These are phyloP conservation scores for Prunus dulcis DNA, from an alignment of 306 rosid genomes.

Conservation along the genomic window DNA sequence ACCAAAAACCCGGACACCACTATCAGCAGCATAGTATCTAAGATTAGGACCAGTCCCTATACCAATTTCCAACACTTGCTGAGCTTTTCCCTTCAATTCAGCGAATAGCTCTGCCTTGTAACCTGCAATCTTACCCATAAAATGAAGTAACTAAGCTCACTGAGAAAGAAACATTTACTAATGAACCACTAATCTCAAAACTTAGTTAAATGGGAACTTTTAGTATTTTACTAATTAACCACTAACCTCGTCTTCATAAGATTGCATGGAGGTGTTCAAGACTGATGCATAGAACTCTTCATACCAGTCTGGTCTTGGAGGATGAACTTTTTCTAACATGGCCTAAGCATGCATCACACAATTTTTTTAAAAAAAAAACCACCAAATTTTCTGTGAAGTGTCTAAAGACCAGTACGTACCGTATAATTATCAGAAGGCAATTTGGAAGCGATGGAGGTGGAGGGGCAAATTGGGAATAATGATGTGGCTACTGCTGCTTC, in stretches of 20 bases:
- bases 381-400: not conserved
- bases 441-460: conserved; percentile 39
- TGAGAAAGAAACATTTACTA: too few relatives aligned
- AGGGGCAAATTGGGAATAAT: conserved; percentile 39
- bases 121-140: conserved; percentile 58
- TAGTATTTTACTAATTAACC: not conserved
- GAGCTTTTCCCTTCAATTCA: conserved; percentile 61
- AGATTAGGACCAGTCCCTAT: conserved; percentile 86
- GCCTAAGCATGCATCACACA: conserved; percentile 27
- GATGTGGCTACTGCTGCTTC: conserved; percentile 48
- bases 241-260: conserved; percentile 72
- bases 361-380: not conserved
- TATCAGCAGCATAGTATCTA: conserved; percentile 49
- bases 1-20: conserved; percentile 58
- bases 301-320: conserved; percentile 79
- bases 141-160: not conserved
- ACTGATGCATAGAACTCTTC: conserved; percentile 69
- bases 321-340: conserved; percentile 53
- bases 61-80: conserved; percentile 78
- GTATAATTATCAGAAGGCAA: conserved; percentile 48
- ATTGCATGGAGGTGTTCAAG: conserved; percentile 36
- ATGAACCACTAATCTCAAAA: not conserved
- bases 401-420: conserved; percentile 24
- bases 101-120: conserved; percentile 63
- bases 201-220: not conserved